Evolutionary conservation across 257 asterid species (phyloP).

Genomic region (Coffea canephora): DNA sequence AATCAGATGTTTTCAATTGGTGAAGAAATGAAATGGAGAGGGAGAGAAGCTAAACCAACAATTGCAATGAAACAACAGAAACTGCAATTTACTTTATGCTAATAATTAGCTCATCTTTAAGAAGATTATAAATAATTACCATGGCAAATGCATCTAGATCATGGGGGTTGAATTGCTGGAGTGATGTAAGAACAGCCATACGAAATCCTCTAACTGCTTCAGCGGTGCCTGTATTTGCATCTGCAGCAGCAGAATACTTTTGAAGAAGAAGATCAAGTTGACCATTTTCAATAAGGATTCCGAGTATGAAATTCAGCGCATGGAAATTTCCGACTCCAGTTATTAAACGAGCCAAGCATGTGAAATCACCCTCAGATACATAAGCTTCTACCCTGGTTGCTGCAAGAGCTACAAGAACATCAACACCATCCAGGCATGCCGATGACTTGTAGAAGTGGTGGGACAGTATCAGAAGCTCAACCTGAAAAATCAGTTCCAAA

Average conservation of each 20-base stretch:
- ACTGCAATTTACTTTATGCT: too few relatives aligned
- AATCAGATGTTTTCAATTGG: background rate
- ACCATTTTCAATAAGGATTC: conserved; percentile 89
- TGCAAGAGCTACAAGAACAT: conserved; percentile 98
- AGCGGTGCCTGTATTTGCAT: conserved; percentile 70
- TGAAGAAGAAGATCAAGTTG: conserved; percentile 96
- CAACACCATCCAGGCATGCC: conserved; percentile 97
- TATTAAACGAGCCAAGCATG: conserved; percentile 95
- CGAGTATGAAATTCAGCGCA: conserved; percentile 88
- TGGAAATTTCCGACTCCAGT: conserved; percentile 98
- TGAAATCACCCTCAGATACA: conserved; percentile 91
- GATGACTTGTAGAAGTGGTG: conserved; percentile 99
- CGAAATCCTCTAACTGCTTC: conserved; percentile 93
- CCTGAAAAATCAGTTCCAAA: conserved; percentile 50
- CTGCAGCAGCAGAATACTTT: conserved; percentile 88
- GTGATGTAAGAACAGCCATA: conserved; percentile 95
- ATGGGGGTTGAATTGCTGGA: conserved; percentile 80
- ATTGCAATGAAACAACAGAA: background rate
- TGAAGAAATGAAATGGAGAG: background rate
- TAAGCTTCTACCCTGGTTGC: conserved; percentile 95
- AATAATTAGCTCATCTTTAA: background rate
- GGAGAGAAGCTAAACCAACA: background rate
- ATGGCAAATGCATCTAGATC: conserved; percentile 90
- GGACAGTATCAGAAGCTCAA: conserved; percentile 93
- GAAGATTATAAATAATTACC: conserved; percentile 37